Percentiles rank a stretch among this genome's conserved stretches.
These are phyloP conservation scores for Citrus medica DNA, from an alignment of 345 rosid species.

Conservation along the genomic window DNA sequence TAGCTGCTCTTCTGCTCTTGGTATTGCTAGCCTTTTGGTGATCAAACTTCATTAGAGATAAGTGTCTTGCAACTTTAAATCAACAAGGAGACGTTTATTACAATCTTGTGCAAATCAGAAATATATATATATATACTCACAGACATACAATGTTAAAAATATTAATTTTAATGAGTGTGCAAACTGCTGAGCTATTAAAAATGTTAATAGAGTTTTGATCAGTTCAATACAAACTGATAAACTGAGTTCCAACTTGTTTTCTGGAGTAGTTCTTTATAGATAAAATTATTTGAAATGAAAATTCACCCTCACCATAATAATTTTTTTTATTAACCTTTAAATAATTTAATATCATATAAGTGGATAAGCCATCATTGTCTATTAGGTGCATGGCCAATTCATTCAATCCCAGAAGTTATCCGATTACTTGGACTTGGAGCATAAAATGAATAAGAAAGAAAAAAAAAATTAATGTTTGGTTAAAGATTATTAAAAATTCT, in stretches of 20 bases:
- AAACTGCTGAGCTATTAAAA: neutral
- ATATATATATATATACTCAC: no score
- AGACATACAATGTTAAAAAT: no score
- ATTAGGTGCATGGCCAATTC: neutral
- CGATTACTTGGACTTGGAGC: no score
- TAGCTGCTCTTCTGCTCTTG: slow-evolving; percentile 5
- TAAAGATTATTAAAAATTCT: no score
- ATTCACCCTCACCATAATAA: neutral
- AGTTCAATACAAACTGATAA: neutral
- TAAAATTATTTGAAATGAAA: neutral
- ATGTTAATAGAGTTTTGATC: neutral
- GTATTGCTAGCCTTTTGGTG: neutral
- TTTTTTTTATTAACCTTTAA: neutral
- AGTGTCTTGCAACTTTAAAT: no score
- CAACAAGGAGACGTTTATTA: neutral
- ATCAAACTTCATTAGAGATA: neutral
- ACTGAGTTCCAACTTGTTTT: no score
- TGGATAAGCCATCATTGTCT: neutral
- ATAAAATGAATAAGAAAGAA: no score
- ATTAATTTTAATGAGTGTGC: neutral
- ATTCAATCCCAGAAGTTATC: no score
- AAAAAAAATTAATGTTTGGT: no score
- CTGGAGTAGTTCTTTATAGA: neutral
- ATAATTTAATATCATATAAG: neutral
- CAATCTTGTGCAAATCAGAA: neutral